Conservation (phyloP, 192 early-diverging fungal species). For the Linnemannia exigua region DNA sequence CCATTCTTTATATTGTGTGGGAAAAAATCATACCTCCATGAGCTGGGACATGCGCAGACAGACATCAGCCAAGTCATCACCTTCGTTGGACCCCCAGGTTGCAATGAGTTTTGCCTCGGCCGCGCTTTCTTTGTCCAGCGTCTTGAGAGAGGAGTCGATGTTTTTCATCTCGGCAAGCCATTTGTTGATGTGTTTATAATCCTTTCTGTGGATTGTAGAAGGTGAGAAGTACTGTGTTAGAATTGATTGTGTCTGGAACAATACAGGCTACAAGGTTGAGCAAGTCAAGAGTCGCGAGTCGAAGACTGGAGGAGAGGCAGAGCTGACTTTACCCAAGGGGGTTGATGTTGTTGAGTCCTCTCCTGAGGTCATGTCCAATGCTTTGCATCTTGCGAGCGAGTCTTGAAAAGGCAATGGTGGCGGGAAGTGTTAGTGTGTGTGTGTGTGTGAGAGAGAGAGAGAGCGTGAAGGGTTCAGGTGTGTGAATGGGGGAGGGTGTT, state of each 20-base stretch:
- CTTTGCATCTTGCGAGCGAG: constrained; percentile 32
- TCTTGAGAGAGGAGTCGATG: constrained; percentile 48
- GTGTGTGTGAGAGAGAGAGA: not conserved
- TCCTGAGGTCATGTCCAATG: constrained; percentile 17
- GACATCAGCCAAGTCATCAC: constrained; percentile 52
- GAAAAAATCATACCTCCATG: constrained; percentile 43
- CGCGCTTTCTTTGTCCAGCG: constrained; percentile 47
- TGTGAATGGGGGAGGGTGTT: not conserved
- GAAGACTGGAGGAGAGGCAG: not conserved
- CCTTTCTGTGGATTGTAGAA: constrained; percentile 3
- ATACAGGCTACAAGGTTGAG: not conserved
- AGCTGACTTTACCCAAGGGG: constrained; percentile 35
- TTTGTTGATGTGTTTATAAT: constrained; percentile 57
- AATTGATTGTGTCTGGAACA: not conserved
- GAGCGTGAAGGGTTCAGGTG: not conserved
- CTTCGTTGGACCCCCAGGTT: constrained; percentile 49
- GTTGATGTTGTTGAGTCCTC: constrained; percentile 53
- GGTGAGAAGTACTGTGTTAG: not conserved
- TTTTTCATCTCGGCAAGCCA: constrained; percentile 56
- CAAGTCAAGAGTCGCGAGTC: not conserved
- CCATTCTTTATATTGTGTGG: not conserved
- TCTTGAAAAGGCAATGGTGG: not conserved
- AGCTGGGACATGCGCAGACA: constrained; percentile 56
- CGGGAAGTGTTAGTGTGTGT: no score
- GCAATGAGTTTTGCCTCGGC: constrained; percentile 46